These are phyloP conservation scores for Botryotinia globosa DNA, from an alignment of 2,329 filamentous ascomycete genomes.

Conservation along the genomic window DNA sequence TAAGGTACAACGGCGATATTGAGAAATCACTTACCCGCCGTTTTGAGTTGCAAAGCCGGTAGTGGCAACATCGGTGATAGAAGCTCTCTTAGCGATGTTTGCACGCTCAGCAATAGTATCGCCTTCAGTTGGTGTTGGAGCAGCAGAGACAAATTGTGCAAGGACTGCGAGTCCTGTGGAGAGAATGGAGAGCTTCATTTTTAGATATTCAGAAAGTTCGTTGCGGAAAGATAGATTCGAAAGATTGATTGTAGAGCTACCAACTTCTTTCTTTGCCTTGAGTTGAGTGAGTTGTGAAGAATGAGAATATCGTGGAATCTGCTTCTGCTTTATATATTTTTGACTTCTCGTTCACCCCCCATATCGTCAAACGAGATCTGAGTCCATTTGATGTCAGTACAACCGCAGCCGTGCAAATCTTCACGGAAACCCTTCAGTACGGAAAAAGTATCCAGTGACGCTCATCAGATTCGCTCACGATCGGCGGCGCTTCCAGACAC, in stretches of 20 bases:
- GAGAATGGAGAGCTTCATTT: conserved; percentile 50
- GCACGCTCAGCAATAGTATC: conserved; percentile 32
- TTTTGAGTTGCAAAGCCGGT: conserved; percentile 49
- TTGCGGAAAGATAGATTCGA: background rate
- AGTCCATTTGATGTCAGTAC: background rate
- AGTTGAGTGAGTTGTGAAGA: background rate
- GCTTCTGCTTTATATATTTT: background rate
- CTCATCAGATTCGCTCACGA: background rate
- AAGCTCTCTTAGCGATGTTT: conserved; percentile 45
- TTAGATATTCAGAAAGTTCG: background rate
- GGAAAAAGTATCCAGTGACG: background rate
- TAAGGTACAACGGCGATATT: background rate
- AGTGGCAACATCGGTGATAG: conserved; percentile 34
- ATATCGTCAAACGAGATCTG: background rate
- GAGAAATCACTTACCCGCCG: conserved; percentile 27
- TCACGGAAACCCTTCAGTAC: background rate
- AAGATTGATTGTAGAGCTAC: background rate
- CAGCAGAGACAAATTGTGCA: conserved; percentile 41
- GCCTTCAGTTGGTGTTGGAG: conserved; percentile 48
- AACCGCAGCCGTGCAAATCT: background rate
- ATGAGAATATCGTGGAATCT: background rate
- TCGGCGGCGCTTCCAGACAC: background rate
- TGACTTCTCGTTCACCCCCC: background rate
- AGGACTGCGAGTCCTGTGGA: conserved; percentile 46
- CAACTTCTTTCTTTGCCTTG: background rate